phyloP scores from a whole-genome alignment of 2,329 filamentous ascomycete species.

The Verticillium dahliae region DNA sequence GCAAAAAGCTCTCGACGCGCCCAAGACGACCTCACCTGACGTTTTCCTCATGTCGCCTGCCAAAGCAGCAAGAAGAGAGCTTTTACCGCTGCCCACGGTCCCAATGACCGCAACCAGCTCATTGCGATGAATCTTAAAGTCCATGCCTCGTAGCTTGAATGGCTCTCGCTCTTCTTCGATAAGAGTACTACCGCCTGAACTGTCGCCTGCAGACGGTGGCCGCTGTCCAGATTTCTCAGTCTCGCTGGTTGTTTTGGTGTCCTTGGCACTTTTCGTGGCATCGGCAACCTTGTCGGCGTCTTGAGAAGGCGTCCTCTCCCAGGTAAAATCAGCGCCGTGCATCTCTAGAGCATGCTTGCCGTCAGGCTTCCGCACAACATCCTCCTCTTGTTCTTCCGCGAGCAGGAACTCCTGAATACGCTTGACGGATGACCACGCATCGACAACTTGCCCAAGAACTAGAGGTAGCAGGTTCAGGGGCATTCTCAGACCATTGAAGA shows the following conservation, averaged over 20 bases:
- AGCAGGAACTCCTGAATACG: conserved; percentile 85
- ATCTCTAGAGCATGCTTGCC: conserved; percentile 66
- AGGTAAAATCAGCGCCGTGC: conserved; percentile 72
- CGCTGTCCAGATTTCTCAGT: conserved; percentile 14
- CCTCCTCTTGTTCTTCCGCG: conserved; percentile 77
- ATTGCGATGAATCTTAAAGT: conserved; percentile 62
- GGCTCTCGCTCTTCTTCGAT: conserved; percentile 57
- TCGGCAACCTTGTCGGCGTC: conserved; percentile 39
- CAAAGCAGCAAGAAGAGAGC: conserved; percentile 77
- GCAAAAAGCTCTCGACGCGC: conserved; percentile 80
- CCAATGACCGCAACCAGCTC: conserved; percentile 84
- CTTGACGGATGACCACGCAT: conserved; percentile 77
- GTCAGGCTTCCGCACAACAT: conserved; percentile 49
- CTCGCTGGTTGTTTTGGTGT: conserved; percentile 18
- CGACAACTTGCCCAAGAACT: conserved; percentile 82
- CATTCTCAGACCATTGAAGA: conserved; percentile 88
- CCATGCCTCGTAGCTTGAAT: conserved; percentile 65
- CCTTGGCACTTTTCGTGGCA: conserved; percentile 23
- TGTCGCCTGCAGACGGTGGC: conserved; percentile 29
- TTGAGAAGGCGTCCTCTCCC: conserved; percentile 64
- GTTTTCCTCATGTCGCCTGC: conserved; percentile 93
- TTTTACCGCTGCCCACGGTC: conserved; percentile 85
- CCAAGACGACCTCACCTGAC: conserved; percentile 63
- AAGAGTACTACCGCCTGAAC: conserved; percentile 47
- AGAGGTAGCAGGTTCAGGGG: conserved; percentile 85